Evolutionary conservation across 2,329 filamentous ascomycete genomes (phyloP).

Genomic region (Fusarium multiceps): DNA sequence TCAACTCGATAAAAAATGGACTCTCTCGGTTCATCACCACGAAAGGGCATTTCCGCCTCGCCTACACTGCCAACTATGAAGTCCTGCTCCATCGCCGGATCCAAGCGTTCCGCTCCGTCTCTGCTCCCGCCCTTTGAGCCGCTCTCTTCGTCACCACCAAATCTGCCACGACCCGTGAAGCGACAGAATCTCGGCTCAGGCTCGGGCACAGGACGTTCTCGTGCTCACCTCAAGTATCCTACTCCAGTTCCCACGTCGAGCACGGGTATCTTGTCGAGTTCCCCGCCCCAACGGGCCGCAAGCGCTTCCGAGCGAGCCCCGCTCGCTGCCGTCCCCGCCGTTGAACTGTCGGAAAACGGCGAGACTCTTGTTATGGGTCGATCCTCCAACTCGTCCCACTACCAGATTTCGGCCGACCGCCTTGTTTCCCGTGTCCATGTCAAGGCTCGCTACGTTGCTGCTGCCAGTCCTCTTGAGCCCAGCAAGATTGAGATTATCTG

Average conservation of each 20-base stretch:
- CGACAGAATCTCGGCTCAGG: conserved; percentile 63
- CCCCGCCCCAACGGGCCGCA: conserved; percentile 73
- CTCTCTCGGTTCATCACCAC: conserved; percentile 51
- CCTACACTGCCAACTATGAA: conserved; percentile 50
- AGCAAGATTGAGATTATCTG: conserved; percentile 90
- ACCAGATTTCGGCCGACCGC: conserved; percentile 91
- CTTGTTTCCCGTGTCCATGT: conserved; percentile 95
- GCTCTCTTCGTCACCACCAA: conserved; percentile 80
- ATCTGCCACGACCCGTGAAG: conserved; percentile 75
- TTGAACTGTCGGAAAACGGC: conserved; percentile 84
- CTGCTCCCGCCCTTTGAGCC: conserved; percentile 84
- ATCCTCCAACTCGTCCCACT: conserved; percentile 94
- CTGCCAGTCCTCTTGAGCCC: conserved; percentile 72
- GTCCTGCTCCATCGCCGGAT: conserved; percentile 53
- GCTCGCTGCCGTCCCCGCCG: conserved; percentile 82
- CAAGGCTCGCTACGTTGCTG: conserved; percentile 83
- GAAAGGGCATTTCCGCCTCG: conserved; percentile 45
- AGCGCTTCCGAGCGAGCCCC: conserved; percentile 82
- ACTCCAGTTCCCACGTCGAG: conserved; percentile 95
- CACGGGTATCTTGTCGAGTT: conserved; percentile 89
- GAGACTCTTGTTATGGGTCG: conserved; percentile 88
- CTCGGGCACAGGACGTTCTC: conserved; percentile 35
- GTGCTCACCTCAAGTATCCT: conserved; percentile 78
- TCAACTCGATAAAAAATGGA: conserved; percentile 48
- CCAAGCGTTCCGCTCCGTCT: conserved; percentile 72